Base-by-base conservation (phyloP, 371 early-diverging fungal species). In the Nematocida sp. region DNA sequence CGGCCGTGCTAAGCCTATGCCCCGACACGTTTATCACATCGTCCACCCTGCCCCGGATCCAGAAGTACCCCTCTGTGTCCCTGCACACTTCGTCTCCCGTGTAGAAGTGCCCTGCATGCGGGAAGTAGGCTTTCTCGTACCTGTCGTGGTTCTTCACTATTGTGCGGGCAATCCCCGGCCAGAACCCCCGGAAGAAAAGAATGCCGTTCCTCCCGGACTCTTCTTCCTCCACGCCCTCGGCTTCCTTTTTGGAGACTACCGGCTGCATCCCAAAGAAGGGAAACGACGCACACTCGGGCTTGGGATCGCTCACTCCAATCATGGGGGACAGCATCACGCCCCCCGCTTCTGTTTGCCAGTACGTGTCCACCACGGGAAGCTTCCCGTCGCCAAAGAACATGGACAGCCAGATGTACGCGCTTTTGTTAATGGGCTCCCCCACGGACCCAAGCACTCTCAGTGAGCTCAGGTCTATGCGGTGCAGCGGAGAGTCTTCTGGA, bases 1-100 rank as follows among this genome's bases (percentile, higher is more conserved):
- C 95, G 41, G 94, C 89, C 0, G 96, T 95, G 50, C 89, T 88
- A 64, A 96, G 81, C 56, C 96, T 88, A 84, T 96, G 96, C 11
- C 96, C 96, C 19, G 91, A 88, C 8, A 95, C 93, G 85, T 95
- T 95, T 83, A 94, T 91, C 34, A 95, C 94, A 82, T 96, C 94
- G 79, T 92, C 93, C 17, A 89, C 90, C 52, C 94, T 85, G 37
- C 90, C 89, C 86, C 90, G 85, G n/a, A 67, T 88, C 92, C 63
- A 94, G 89, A 81, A 92, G 91, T 38, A 92, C 89, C 23, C 92
- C 88, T 82, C 91, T 90, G 84, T 89, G 91, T 83, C 87, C 87
- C 46, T 64, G 43, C 70, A 64, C 37, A 60, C 78, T 60, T 83
- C 80, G 53, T 85, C 82, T 1, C 91, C 90, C 0, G 91, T 89